Evolutionary conservation across 306 rosid species (phyloP).

Genomic region (Cucumis hystrix): DNA sequence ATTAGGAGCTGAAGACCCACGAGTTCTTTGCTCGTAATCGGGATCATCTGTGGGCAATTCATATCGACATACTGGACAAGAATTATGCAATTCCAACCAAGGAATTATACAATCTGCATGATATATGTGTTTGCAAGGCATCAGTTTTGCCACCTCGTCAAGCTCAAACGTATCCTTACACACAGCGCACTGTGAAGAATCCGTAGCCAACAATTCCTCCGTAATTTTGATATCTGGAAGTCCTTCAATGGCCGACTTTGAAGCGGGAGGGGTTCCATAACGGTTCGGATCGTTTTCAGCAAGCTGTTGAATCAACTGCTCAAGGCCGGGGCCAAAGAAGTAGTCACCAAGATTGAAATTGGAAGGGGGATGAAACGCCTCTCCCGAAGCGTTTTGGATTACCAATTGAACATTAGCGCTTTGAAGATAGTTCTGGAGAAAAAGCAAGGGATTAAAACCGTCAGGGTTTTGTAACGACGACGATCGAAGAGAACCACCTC

Average conservation of each 20-base stretch:
- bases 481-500: constrained; percentile 24
- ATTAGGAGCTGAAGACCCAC: constrained; percentile 12
- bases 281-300: constrained; percentile 93
- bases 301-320: constrained; percentile 86
- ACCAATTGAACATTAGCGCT: constrained; percentile 69
- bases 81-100: constrained; percentile 79
- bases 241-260: constrained; percentile 44
- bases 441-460: constrained; percentile 46
- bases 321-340: constrained; percentile 87
- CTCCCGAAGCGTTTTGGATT: constrained; percentile 41
- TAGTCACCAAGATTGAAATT: constrained; percentile 71
- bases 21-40: constrained; percentile 58
- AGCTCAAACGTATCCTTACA: constrained; percentile 74
- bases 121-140: constrained; percentile 86
- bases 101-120: constrained; percentile 73
- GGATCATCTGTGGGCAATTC: constrained; percentile 87
- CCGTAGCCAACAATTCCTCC: constrained; percentile 47
- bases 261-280: constrained; percentile 79
- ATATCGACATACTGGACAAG: constrained; percentile 87
- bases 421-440: constrained; percentile 65
- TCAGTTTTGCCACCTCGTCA: constrained; percentile 54
- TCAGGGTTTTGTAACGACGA: constrained; percentile 41
- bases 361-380: constrained; percentile 32
- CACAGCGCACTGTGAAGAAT: constrained; percentile 81
- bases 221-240: constrained; percentile 45